These are phyloP conservation scores for Fusarium sp. DNA, from an alignment of 2,329 filamentous ascomycete species.

Conservation along the genomic window DNA sequence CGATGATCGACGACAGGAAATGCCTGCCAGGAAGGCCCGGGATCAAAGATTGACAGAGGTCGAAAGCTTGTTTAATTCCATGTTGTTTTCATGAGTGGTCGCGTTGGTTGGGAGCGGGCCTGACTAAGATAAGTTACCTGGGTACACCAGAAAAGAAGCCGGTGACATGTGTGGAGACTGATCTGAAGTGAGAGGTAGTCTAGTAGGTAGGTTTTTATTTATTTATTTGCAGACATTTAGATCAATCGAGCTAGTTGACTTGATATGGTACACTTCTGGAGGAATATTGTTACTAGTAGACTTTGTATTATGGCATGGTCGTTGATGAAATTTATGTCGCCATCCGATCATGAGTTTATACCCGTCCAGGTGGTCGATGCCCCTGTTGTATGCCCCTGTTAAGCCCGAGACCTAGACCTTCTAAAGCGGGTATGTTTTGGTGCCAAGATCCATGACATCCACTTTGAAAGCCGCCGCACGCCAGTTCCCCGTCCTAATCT, in stretches of 20 bases:
- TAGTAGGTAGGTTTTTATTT: background rate
- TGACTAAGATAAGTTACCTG: background rate
- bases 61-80: constrained; percentile 29
- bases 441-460: constrained; percentile 23
- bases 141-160: constrained; percentile 15
- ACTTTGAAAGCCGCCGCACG: constrained; percentile 28
- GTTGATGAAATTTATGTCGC: background rate
- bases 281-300: too few species aligned
- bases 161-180: constrained; percentile 10
- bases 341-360: constrained; percentile 14
- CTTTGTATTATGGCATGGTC: too few species aligned
- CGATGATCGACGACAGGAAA: constrained; percentile 21
- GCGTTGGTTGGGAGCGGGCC: constrained; percentile 8
- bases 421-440: constrained; percentile 16
- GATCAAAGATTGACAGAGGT: constrained; percentile 21
- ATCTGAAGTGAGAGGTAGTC: background rate
- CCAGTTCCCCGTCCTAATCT: constrained; percentile 37
- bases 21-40: background rate
- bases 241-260: too few species aligned
- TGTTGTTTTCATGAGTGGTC: constrained; percentile 12
- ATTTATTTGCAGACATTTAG: too few species aligned
- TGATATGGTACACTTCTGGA: too few species aligned
- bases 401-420: constrained; percentile 20
- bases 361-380: constrained; percentile 10
- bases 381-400: constrained; percentile 16